Base-by-base conservation (phyloP, 495 filamentous ascomycete species). In the Penicillium taxi region DNA sequence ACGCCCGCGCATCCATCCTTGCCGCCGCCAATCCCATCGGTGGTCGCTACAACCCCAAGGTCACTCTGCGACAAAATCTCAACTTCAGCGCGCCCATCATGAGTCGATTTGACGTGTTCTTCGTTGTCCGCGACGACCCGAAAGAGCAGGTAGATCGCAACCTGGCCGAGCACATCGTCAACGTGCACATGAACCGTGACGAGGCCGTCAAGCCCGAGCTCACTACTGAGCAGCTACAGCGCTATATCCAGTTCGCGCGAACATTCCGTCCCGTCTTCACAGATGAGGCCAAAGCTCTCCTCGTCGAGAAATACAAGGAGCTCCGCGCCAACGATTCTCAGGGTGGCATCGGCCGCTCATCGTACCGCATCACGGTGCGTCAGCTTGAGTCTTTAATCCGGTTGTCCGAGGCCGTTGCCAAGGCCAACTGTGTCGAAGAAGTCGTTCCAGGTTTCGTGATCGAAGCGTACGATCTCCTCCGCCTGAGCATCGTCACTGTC, bases 11-110 rank as follows among this genome's bases (percentile, higher is more conserved):
- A 3, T 86, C 80, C 9, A 99, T 99, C 55, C 80, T 99, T 17
- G 91, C 91, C 1, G 91, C 91, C 0, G 91, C 91, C 8, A 99
- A 99, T 57, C 91, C 91, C 0, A 87, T 99, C 6, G 89, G 89
- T 6, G 91, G 91, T 1, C 75, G 91, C 0, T 99, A 99, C 66
- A 93, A 99, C 66, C 84, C 90, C 38, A 96, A 96, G 62, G 80
- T 82, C 4, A 94, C 91, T 0, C 70, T 99, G 4, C 77, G 91
- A 15, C 80, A 86, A 35, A 99, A 99, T 58, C 84, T 99, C 59
- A 96, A 99, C 66, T 94, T 99, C 81, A 85, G 78, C 21, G 93
- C 91, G 12, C 91, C 91, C 38, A 99, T 99, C 61, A 96, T 99
- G 91, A 89, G 82, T 30, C 82, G 91, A 64, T 99, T 99, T 66